Base-by-base conservation (phyloP, 768 basidiomycete genomes). In the Calocera viscosa region DNA sequence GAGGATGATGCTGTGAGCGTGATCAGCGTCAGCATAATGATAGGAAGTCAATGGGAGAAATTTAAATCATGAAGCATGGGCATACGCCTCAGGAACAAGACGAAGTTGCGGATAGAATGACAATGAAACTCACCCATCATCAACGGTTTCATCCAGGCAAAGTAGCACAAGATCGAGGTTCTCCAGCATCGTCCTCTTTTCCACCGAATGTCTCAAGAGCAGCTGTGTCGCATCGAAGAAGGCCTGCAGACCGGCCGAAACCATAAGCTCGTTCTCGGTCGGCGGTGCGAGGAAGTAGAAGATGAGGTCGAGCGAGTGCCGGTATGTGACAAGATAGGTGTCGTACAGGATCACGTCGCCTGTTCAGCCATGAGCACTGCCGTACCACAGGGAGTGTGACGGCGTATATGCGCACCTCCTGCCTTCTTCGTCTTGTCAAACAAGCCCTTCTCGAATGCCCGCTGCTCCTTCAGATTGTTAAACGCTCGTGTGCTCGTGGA, bases 381-480 rank as follows among this genome's bases (percentile, higher is more conserved):
- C 10, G 49, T 47, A 3, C 43, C 5, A 47, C 43, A 19, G 19
- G 3, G 0, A 64, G 47, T 22, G 39, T 19, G 19, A 10, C 38
- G 10, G 60, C 17, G 24, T 38, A 7, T 49, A 47, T 47, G 75
- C 81, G 75, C 76, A 95, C 94, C 91, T 78, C 90, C 90, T 14
- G 90, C 81, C 75, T 94, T 91, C 78, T 93, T 93, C 0, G 95
- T 96, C 79, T 99, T 99, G 72, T 91, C 87, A 83, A 87, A 95
- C 35, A 98, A 80, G 0, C 89, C 89, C 80, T 96, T 95, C 80
- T 99, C 96, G 74, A 97, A 97, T 10, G 87, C 84, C 65, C 90
- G 88, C 75, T 96, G 95, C 73, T 99, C 95, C 76, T 97, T 98
- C 71, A 92, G 75, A 3, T 84, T 84, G 16, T 80, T 77, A 30